phyloP scores from a whole-genome alignment of 1,139 yeast genomes.

The Suhomyces atakaporum region DNA sequence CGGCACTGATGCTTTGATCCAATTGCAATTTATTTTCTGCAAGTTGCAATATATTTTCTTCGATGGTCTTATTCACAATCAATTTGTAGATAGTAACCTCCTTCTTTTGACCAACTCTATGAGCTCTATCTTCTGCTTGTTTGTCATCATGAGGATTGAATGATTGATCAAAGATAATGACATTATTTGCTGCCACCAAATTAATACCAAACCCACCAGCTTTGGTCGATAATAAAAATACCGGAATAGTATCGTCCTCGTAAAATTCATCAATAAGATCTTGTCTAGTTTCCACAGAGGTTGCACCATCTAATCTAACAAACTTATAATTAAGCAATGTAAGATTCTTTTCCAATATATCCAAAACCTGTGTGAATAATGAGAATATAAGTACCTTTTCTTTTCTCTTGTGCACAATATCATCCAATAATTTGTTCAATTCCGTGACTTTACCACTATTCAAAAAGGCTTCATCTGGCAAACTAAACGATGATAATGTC shows the following conservation, averaged over 20 bases:
- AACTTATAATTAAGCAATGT: slow-evolving; percentile 69
- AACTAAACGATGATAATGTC: slow-evolving; percentile 55
- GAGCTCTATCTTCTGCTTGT: slow-evolving; percentile 98
- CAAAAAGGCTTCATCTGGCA: slow-evolving; percentile 61
- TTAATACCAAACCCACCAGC: slow-evolving; percentile 99
- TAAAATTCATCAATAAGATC: slow-evolving; percentile 87
- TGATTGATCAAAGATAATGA: slow-evolving; percentile 87
- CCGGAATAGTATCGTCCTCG: slow-evolving; percentile 79
- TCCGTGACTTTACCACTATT: slow-evolving; percentile 75
- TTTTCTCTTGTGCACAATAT: slow-evolving; percentile 49
- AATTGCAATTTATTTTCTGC: slow-evolving; percentile 90
- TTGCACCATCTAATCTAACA: slow-evolving; percentile 87
- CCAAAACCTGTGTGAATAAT: slow-evolving; percentile 88
- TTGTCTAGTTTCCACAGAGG: slow-evolving; percentile 91
- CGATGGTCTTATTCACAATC: slow-evolving; percentile 75
- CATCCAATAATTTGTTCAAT: slow-evolving; percentile 59
- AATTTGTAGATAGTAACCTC: slow-evolving; percentile 82
- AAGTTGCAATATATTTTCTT: slow-evolving; percentile 80
- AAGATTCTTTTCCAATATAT: slow-evolving; percentile 77
- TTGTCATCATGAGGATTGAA: slow-evolving; percentile 98
- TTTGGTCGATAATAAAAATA: slow-evolving; percentile 85
- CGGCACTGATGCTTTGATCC: slow-evolving; percentile 66
- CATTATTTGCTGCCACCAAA: slow-evolving; percentile 92
- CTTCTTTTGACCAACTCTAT: slow-evolving; percentile 92
- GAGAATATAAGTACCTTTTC: slow-evolving; percentile 87